Base-by-base conservation (phyloP, 345 rosid species). In the Reutealis trisperma region DNA sequence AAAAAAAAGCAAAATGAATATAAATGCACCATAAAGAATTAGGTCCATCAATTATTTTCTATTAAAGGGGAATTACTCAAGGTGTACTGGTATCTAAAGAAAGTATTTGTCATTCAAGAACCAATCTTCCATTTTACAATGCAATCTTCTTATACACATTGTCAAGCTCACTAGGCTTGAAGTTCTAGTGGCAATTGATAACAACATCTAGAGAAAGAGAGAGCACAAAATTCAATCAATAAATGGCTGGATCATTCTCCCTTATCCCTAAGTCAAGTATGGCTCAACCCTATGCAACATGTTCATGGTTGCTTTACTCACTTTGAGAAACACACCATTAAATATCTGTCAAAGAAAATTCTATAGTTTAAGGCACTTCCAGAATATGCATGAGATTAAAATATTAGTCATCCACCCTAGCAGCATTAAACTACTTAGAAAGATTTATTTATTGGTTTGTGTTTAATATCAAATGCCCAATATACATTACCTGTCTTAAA, bases 201-300 rank as follows among this genome's bases (percentile, higher is more conserved):
- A 45, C 11, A 45, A 45, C 11, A 9, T 45, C 51, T 3, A n/a
- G n/a, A n/a, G n/a, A n/a, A n/a, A n/a, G n/a, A n/a, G 11, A 8
- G 7, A 45, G 7, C 11, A 45, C 51, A 45, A 45, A 45, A 44
- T 44, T 44, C 4, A 44, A 8, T 44, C 8, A 44, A 44, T 8
- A 44, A 44, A 44, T 44, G 47, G 18, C 3, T 51, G 55, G 55
- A 51, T 51, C 16, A 51, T 11, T 14, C 18, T 12, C 16, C 13
- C 55, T 51, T 87, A 93, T 97, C 97, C 97, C n/a, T 84, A 93
- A 4, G 98, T 92, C 32, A 93, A 93, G 54, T 86, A 93, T 14
- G 97, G 98, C 34, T 92, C 94, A 74, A 93, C 97, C 81, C 93
- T 81, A 71, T 88, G 97, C 72, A 92, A 86, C 98, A 90, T 93